Conservation (phyloP, 2,329 filamentous ascomycete genomes). For the Cordyceps javanica region DNA sequence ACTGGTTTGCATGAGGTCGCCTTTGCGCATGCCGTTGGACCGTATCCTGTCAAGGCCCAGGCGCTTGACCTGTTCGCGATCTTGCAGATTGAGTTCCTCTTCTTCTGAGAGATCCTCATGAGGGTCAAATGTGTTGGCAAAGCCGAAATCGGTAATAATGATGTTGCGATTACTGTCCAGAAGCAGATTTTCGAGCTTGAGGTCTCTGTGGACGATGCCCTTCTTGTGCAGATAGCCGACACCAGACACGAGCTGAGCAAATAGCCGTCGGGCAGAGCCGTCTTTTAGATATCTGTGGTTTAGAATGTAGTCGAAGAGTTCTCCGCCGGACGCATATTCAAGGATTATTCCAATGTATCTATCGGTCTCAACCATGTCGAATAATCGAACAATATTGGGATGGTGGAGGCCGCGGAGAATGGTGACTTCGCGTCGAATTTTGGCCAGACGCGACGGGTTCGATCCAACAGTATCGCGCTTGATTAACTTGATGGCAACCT, state of each 20-base stretch:
- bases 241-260: slow-evolving; percentile 91
- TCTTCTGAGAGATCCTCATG: slow-evolving; percentile 83
- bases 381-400: slow-evolving; percentile 91
- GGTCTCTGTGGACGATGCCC: slow-evolving; percentile 93
- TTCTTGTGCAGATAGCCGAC: slow-evolving; percentile 98
- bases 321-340: slow-evolving; percentile 95
- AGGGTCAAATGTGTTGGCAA: slow-evolving; percentile 95
- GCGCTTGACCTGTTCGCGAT: slow-evolving; percentile 82
- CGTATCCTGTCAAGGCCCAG: slow-evolving; percentile 78
- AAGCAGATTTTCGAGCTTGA: slow-evolving; percentile 93
- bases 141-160: slow-evolving; percentile 98
- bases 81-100: slow-evolving; percentile 78
- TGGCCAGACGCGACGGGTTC: slow-evolving; percentile 83
- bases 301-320: slow-evolving; percentile 96
- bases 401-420: slow-evolving; percentile 85
- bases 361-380: slow-evolving; percentile 98
- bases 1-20: slow-evolving; percentile 97
- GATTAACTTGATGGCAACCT: slow-evolving; percentile 97
- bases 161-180: slow-evolving; percentile 97
- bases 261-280: slow-evolving; percentile 79
- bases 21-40: slow-evolving; percentile 69
- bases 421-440: slow-evolving; percentile 94
- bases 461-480: slow-evolving; percentile 82
- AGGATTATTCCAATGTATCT: slow-evolving; percentile 96
- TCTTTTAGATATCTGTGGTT: slow-evolving; percentile 97